Percentiles rank a stretch among this genome's conserved stretches.
Evolutionary conservation across 192 early-diverging fungal species (phyloP).

Genomic region (Jimgerdemannia flammicorona): DNA sequence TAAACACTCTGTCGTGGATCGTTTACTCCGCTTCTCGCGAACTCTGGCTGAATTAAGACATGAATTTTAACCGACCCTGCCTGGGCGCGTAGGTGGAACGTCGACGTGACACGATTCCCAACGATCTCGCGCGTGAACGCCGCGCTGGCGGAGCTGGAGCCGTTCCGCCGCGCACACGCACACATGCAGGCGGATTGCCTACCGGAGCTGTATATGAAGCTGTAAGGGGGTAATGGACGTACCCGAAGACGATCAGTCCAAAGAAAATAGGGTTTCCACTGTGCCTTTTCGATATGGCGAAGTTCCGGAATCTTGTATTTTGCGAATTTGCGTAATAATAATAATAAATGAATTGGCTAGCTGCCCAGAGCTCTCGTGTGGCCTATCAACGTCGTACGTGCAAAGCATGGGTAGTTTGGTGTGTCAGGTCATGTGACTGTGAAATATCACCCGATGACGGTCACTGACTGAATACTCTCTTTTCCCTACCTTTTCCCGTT

Average conservation of each 20-base stretch:
- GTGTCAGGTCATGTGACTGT: background rate
- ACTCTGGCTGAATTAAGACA: background rate
- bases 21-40: background rate
- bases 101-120: conserved; percentile 73
- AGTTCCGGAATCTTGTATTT: background rate
- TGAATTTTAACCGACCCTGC: background rate
- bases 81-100: conserved; percentile 40
- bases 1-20: conserved; percentile 15
- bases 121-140: conserved; percentile 58
- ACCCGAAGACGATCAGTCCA: background rate
- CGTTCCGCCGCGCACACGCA: conserved; percentile 64
- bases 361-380: too few relatives aligned
- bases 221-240: background rate
- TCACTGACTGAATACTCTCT: background rate
- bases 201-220: conserved; percentile 25
- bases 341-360: background rate
- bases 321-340: background rate
- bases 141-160: conserved; percentile 50
- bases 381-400: too few relatives aligned
- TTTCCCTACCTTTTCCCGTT: background rate
- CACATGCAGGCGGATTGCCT: conserved; percentile 66
- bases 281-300: too few relatives aligned
- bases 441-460: background rate
- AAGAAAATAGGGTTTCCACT: background rate
- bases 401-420: too few relatives aligned